A percentile compares a stretch with the other conserved stretches of the same genome.
Evolutionary conservation across 768 basidiomycete genomes (phyloP).

Genomic region (Pisolithus sp.): DNA sequence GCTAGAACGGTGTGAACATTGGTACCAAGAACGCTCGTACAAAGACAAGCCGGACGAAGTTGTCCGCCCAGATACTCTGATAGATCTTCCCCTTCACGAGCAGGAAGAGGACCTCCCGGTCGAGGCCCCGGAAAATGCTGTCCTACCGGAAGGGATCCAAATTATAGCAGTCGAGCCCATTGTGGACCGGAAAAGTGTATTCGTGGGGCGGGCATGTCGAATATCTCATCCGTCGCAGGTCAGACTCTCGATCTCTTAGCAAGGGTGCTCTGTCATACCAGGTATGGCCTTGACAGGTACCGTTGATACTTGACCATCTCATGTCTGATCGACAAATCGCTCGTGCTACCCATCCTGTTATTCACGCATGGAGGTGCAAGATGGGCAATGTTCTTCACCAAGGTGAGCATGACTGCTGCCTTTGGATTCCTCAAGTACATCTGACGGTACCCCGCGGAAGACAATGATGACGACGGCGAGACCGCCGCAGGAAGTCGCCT

Average conservation of each 20-base stretch:
- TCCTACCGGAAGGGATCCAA: conserved; percentile 54
- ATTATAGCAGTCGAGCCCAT: conserved; percentile 76
- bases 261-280: conserved; percentile 2
- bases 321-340: conserved; percentile 68
- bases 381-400: conserved; percentile 64
- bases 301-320: conserved; percentile 56
- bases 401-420: conserved; percentile 38
- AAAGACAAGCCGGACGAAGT: conserved; percentile 50
- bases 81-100: conserved; percentile 7
- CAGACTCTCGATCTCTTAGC: conserved; percentile 18
- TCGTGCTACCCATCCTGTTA: conserved; percentile 71
- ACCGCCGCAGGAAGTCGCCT: conserved; percentile 86
- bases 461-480: conserved; percentile 95
- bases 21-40: conserved; percentile 67
- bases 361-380: conserved; percentile 79
- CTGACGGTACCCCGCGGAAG: conserved; percentile 34
- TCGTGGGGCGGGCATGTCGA: conserved; percentile 78
- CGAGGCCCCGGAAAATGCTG: conserved; percentile 8
- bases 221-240: conserved; percentile 77
- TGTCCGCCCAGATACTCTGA: conserved; percentile 43
- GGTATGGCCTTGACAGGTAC: conserved; percentile 42
- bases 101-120: conserved; percentile 3
- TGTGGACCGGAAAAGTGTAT: conserved; percentile 76
- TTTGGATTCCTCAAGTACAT: not conserved
- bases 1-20: conserved; percentile 55